Evolutionary conservation across 306 rosid species (phyloP).

Genomic region (Trifolium repens): DNA sequence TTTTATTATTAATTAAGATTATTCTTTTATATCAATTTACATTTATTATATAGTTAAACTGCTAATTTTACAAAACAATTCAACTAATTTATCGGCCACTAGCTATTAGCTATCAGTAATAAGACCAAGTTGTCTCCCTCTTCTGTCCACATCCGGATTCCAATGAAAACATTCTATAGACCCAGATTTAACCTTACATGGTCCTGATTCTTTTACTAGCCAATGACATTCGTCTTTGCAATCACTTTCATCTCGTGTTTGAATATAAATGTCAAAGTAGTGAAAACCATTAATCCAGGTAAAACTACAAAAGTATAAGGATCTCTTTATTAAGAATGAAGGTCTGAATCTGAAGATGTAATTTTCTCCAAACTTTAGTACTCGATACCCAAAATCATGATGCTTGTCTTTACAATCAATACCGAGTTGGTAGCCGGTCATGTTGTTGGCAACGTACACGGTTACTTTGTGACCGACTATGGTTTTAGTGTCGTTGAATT

Average conservation of each 20-base stretch:
- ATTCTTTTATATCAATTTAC: no score
- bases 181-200: neutral
- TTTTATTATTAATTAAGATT: no score
- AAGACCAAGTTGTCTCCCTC: neutral
- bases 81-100: no score
- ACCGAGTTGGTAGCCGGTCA: neutral
- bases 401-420: neutral
- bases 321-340: neutral
- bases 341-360: neutral
- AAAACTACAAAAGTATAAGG: constrained; percentile 9
- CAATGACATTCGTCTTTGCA: neutral
- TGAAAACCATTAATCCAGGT: neutral
- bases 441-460: neutral
- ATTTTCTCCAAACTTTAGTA: neutral
- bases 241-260: neutral
- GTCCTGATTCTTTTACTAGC: neutral
- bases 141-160: neutral
- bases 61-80: no score
- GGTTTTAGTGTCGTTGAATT: neutral
- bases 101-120: neutral
- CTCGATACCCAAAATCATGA: neutral
- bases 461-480: neutral
- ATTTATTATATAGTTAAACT: no score
- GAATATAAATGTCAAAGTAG: constrained; percentile 1
- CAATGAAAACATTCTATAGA: neutral